These are phyloP conservation scores for Cercospora brassicicola DNA, from an alignment of 2,329 filamentous ascomycete species.

Conservation along the genomic window DNA sequence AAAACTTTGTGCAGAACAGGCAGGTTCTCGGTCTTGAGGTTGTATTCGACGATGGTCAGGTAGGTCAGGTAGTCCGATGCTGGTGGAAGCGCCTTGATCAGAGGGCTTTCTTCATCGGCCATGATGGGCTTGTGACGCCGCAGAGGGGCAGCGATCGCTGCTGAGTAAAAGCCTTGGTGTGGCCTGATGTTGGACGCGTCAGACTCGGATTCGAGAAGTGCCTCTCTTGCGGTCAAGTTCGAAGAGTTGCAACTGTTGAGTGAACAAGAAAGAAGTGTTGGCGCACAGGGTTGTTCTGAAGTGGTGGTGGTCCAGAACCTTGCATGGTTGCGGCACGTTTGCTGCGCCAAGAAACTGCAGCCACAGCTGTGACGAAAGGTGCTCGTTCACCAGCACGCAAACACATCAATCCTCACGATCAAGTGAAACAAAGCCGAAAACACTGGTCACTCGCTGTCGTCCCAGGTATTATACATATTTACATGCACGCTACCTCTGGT, in stretches of 20 bases:
- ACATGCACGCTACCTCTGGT: constrained; percentile 16
- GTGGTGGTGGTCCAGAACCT: not conserved
- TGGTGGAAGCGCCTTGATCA: constrained; percentile 61
- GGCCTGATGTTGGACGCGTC: not conserved
- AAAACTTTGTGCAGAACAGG: constrained; percentile 68
- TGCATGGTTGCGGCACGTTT: not conserved
- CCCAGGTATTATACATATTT: constrained; percentile 27
- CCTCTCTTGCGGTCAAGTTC: not conserved
- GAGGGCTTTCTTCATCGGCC: constrained; percentile 46
- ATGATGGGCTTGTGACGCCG: constrained; percentile 1
- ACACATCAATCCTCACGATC: not conserved
- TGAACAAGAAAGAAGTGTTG: not conserved
- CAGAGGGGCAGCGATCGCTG: not conserved
- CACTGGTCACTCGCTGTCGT: constrained; percentile 10
- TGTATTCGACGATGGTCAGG: constrained; percentile 74
- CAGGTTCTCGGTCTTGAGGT: constrained; percentile 65
- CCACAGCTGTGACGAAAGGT: not conserved
- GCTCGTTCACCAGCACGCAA: not conserved
- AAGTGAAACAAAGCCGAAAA: not conserved
- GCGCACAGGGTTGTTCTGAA: not conserved
- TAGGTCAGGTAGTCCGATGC: constrained; percentile 72
- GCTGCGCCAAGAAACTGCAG: not conserved
- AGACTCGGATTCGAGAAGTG: not conserved
- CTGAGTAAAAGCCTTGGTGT: not conserved
- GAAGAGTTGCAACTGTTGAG: not conserved